A percentile compares a stretch with the other conserved stretches of the same genome.
Evolutionary conservation across 441 rosid genomes (phyloP).

Genomic region (Erodium chrysanthum): DNA sequence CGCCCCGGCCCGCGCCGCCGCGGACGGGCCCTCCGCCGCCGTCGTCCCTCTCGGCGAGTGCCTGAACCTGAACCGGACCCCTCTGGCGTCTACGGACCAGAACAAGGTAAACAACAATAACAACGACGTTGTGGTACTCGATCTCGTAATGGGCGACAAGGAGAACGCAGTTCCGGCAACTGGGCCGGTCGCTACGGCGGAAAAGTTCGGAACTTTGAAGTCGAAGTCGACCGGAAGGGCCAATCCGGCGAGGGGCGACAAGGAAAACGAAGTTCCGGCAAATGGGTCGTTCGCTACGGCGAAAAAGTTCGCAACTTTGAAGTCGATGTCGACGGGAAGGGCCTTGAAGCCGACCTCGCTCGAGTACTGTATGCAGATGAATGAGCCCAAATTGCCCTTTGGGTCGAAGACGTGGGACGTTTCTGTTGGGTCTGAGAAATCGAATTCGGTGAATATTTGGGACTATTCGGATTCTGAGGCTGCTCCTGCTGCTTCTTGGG

Average conservation of each 20-base stretch:
- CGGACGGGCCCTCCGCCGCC: too few species aligned
- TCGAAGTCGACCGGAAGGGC: slow-evolving; percentile 46
- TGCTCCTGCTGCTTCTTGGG: slow-evolving; percentile 95
- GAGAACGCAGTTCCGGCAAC: slow-evolving; percentile 36
- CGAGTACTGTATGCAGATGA: slow-evolving; percentile 65
- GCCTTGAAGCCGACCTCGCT: slow-evolving; percentile 62
- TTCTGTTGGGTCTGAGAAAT: slow-evolving; percentile 50
- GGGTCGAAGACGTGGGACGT: slow-evolving; percentile 44
- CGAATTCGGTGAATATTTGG: slow-evolving; percentile 63
- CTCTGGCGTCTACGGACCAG: slow-evolving; percentile 19
- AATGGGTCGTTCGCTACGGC: slow-evolving; percentile 28
- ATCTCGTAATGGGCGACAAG: slow-evolving; percentile 25
- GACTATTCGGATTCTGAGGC: slow-evolving; percentile 87
- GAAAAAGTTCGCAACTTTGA: slow-evolving; percentile 31
- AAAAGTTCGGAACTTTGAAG: slow-evolving; percentile 32
- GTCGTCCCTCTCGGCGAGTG: slow-evolving; percentile 10
- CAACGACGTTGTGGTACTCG: not conserved
- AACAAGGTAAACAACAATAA: slow-evolving; percentile 28
- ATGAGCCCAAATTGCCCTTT: slow-evolving; percentile 45
- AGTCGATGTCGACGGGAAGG: slow-evolving; percentile 45
- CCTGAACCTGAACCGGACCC: slow-evolving; percentile 20
- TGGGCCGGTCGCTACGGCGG: slow-evolving; percentile 27
- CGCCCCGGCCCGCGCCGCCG: too few species aligned
- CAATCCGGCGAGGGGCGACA: slow-evolving; percentile 16
- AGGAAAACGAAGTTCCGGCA: slow-evolving; percentile 35